Conservation (phyloP, 192 early-diverging fungal genomes). For the Coemansia sp. region DNA sequence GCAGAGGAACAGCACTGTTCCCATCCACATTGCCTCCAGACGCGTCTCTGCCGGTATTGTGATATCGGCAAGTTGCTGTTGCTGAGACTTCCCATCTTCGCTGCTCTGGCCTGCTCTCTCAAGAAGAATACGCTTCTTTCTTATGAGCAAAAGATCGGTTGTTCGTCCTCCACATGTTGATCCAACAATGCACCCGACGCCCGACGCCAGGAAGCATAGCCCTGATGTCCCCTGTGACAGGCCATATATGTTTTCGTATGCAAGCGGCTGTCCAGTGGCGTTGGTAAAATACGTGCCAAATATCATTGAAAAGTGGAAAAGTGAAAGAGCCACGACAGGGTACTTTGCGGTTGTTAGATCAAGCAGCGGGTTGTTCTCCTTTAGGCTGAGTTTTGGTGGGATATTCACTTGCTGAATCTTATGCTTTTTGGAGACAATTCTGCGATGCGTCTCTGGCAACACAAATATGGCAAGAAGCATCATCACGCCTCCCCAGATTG, state of each 20-base stretch:
- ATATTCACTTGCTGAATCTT: conserved; percentile 41
- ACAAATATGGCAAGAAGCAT: conserved; percentile 54
- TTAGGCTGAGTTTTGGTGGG: conserved; percentile 21
- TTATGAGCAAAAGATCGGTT: conserved; percentile 35
- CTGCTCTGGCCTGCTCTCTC: background rate
- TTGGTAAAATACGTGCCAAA: conserved; percentile 58
- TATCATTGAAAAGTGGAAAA: conserved; percentile 49
- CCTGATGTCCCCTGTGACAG: conserved; percentile 51
- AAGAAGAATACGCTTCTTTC: conserved; percentile 4
- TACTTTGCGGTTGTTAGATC: conserved; percentile 32
- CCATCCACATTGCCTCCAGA: conserved; percentile 37
- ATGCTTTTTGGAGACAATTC: conserved; percentile 31
- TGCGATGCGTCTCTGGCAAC: conserved; percentile 62
- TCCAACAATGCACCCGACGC: conserved; percentile 52
- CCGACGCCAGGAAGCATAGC: conserved; percentile 52
- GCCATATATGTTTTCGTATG: conserved; percentile 46
- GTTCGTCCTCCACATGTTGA: conserved; percentile 45
- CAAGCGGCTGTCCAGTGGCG: conserved; percentile 47
- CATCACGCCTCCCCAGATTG: conserved; percentile 58
- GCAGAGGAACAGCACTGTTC: conserved; percentile 34
- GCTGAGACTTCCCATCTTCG: conserved; percentile 2
- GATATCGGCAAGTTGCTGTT: background rate
- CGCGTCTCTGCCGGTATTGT: conserved; percentile 39
- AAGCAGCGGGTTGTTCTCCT: conserved; percentile 44
- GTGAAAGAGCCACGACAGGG: conserved; percentile 33